These are phyloP conservation scores for Gossypium davidsonii DNA, from an alignment of 441 rosid genomes.

Conservation along the genomic window DNA sequence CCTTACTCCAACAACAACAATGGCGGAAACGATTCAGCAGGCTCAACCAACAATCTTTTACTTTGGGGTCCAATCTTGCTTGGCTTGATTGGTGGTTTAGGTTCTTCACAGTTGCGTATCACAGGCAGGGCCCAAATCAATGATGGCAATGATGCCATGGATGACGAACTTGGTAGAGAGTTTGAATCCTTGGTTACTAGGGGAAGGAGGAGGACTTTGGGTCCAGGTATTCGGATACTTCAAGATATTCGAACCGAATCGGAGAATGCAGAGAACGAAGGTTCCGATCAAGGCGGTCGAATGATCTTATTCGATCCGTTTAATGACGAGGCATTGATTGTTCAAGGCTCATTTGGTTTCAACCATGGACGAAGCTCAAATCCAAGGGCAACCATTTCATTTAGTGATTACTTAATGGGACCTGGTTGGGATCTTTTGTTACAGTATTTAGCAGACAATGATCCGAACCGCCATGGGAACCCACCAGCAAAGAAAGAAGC, in stretches of 20 bases:
- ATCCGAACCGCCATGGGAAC: conserved; percentile 57
- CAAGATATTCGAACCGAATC: conserved; percentile 20
- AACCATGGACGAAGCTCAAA: conserved; percentile 5
- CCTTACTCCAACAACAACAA: background rate
- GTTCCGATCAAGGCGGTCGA: conserved; percentile 8
- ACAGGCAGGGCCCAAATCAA: conserved; percentile 15
- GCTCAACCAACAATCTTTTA: conserved; percentile 33
- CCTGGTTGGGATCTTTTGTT: conserved; percentile 72
- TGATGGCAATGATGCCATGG: conserved; percentile 11
- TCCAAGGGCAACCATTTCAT: conserved; percentile 20
- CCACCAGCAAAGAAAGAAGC: conserved; percentile 66
- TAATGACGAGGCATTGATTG: conserved; percentile 37
- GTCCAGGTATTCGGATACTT: conserved; percentile 23
- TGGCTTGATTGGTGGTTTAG: conserved; percentile 38
- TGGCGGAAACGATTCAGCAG: conserved; percentile 25
- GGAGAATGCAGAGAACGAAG: conserved; percentile 22
- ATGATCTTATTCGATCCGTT: conserved; percentile 41
- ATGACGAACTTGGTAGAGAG: conserved; percentile 32
- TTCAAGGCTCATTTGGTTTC: conserved; percentile 26
- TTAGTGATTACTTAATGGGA: conserved; percentile 55
- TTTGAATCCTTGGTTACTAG: conserved; percentile 28
- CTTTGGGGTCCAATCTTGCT: conserved; percentile 49
- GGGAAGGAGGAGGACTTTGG: conserved; percentile 27
- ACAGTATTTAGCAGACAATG: conserved; percentile 70
- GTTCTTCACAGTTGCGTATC: conserved; percentile 20